Evolutionary conservation across 2,329 filamentous ascomycete genomes (phyloP).

Genomic region (Fusarium nanum): DNA sequence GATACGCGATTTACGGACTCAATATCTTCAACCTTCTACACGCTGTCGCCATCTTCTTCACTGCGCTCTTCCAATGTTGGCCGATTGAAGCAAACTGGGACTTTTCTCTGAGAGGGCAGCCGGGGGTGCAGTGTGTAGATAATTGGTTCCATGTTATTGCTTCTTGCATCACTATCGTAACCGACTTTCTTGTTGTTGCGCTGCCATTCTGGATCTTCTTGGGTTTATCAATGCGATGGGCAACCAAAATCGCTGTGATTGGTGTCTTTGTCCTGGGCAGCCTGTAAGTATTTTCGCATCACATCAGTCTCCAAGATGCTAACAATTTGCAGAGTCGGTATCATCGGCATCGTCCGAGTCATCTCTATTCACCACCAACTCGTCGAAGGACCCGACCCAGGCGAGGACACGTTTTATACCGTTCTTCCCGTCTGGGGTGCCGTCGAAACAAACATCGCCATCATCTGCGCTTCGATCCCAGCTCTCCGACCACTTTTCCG

Average conservation of each 20-base stretch:
- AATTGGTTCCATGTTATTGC: conserved; percentile 50
- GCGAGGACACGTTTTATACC: conserved; percentile 40
- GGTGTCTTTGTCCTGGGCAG: conserved; percentile 54
- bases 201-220: conserved; percentile 57
- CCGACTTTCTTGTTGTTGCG: conserved; percentile 54
- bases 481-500: conserved; percentile 51
- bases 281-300: conserved; percentile 44
- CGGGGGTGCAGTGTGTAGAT: conserved; percentile 51
- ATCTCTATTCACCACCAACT: conserved; percentile 46
- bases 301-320: background rate
- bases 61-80: conserved; percentile 55
- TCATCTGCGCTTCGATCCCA: conserved; percentile 52
- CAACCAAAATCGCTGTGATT: conserved; percentile 54
- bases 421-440: conserved; percentile 51
- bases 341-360: conserved; percentile 51
- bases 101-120: conserved; percentile 29
- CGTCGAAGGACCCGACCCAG: conserved; percentile 36
- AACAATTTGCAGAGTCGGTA: conserved; percentile 45
- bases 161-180: conserved; percentile 55
- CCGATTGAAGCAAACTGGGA: conserved; percentile 53
- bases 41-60: conserved; percentile 53
- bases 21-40: conserved; percentile 47
- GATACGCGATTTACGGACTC: conserved; percentile 25
- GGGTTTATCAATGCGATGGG: conserved; percentile 53
- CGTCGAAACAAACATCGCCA: conserved; percentile 53